Percentiles rank a stretch among this genome's conserved stretches.
Evolutionary conservation across 768 basidiomycete species (phyloP).

Genomic region (Pleurotus eryngii): DNA sequence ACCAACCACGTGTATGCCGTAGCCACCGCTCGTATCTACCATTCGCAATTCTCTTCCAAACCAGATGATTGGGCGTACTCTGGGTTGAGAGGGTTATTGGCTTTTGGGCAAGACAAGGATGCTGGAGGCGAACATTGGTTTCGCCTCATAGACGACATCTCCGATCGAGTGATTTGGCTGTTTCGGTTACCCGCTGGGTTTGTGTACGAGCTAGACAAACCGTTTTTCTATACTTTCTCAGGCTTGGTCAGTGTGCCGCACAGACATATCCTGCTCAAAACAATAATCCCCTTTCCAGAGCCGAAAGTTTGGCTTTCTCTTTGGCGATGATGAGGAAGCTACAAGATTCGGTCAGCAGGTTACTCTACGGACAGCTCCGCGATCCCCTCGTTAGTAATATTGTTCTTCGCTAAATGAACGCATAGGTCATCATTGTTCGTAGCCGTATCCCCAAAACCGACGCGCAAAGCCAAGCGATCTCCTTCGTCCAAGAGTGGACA

Average conservation of each 20-base stretch:
- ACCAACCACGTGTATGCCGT: constrained; percentile 48
- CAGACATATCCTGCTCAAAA: no score
- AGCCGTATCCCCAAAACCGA: background rate
- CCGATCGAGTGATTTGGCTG: constrained; percentile 63
- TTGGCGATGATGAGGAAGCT: constrained; percentile 49
- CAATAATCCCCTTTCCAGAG: constrained; percentile 28
- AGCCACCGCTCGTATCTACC: constrained; percentile 58
- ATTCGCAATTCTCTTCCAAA: constrained; percentile 49
- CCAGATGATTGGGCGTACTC: constrained; percentile 56
- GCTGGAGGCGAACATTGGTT: constrained; percentile 50
- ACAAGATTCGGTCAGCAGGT: constrained; percentile 36
- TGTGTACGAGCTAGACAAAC: constrained; percentile 78
- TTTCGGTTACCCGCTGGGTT: constrained; percentile 59
- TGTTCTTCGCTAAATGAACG: background rate
- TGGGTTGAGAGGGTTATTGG: constrained; percentile 55
- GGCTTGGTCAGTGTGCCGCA: constrained; percentile 53
- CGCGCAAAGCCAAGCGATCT: constrained; percentile 27
- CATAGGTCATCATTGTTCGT: background rate
- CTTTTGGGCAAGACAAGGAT: constrained; percentile 44
- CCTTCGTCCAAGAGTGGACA: constrained; percentile 20
- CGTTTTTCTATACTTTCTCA: constrained; percentile 90
- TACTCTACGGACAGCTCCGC: constrained; percentile 21
- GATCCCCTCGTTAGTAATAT: background rate
- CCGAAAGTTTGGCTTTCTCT: constrained; percentile 50
- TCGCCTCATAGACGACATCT: constrained; percentile 54